Base-by-base conservation (phyloP, 441 rosid species). In the Erodium texanum region DNA sequence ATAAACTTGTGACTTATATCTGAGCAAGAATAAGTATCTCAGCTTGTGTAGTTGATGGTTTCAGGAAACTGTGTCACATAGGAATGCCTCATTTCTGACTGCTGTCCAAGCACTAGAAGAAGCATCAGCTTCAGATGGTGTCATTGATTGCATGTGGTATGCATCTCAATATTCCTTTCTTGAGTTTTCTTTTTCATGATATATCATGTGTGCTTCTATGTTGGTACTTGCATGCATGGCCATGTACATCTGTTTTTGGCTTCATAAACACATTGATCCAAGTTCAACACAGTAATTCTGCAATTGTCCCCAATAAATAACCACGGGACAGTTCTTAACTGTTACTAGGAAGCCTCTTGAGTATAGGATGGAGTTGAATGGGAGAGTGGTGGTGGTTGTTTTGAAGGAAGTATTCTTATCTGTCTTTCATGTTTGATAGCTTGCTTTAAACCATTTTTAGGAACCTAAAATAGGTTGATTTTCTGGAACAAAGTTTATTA, bases 21-120 rank as follows among this genome's bases (percentile, higher is more conserved):
- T 36, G 12, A 48, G 54, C 18, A n/a, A 48, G 54, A 48, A 48
- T 2, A 48, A 48, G 16, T 27, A 48, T 48, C 54, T 48, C 54
- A 48, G 54, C 62, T 68, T 32, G 66, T 50, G n/a, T 20, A 29
- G 27, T 66, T 67, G 70, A 61, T 71, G 27, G 45, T 77, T 69
- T 67, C 75, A 80, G 89, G 78, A 75, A 71, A 79, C 74, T 69
- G 68, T 75, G 59, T 73, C 67, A 29, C 73, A 75, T 45, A 78
- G 66, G 71, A 77, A 78, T 73, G 79, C 54, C 68, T 81, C 82
- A 43, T 76, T 71, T 64, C 58, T 74, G 36, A 68, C 84, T 7
- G 85, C 84, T n/a, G 73, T 70, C 52, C 71, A 38, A 1, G 79
- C 80, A 19, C 32, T 80, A 19, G 84, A 83, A 74, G 85, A 78